Percentiles rank a stretch among this genome's conserved stretches.
These are phyloP conservation scores for Beauveria sp. DNA, from an alignment of 2,329 filamentous ascomycete species.

Conservation along the genomic window DNA sequence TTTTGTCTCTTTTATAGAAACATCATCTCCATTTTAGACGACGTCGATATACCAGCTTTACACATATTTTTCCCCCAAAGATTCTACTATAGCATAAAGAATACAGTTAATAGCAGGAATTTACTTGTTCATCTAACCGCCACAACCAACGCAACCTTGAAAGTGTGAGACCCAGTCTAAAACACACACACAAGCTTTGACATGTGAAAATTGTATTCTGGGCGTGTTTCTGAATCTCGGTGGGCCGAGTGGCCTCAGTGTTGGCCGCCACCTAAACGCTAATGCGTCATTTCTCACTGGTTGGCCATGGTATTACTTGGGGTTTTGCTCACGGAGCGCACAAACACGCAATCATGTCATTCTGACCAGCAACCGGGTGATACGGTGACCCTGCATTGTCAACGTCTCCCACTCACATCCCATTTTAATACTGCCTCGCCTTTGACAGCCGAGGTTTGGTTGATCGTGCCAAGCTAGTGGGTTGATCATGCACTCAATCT, in stretches of 20 bases:
- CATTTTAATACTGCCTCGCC: too few species aligned
- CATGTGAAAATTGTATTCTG: constrained; percentile 1
- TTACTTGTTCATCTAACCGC: not conserved
- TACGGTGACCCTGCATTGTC: too few species aligned
- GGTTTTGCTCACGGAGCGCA: too few species aligned
- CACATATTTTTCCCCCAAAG: not conserved
- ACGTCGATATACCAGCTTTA: constrained; percentile 5
- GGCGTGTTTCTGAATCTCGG: not conserved
- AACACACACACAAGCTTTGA: not conserved
- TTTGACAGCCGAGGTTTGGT: too few species aligned
- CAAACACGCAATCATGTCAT: too few species aligned
- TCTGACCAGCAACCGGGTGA: too few species aligned
- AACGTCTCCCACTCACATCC: too few species aligned
- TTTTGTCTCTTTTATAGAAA: not conserved
- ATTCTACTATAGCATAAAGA: not conserved
- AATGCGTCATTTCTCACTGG: not conserved
- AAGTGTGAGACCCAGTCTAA: not conserved
- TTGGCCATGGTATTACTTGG: not conserved
- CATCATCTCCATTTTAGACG: constrained; percentile 1
- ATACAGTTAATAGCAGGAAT: not conserved
- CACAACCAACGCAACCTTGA: not conserved
- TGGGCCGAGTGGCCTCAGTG: not conserved
- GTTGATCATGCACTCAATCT: too few species aligned
- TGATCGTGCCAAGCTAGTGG: too few species aligned
- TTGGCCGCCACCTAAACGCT: not conserved